Base-by-base conservation (phyloP, 2,329 filamentous ascomycete genomes). In the Pseudogymnoascus sp. region DNA sequence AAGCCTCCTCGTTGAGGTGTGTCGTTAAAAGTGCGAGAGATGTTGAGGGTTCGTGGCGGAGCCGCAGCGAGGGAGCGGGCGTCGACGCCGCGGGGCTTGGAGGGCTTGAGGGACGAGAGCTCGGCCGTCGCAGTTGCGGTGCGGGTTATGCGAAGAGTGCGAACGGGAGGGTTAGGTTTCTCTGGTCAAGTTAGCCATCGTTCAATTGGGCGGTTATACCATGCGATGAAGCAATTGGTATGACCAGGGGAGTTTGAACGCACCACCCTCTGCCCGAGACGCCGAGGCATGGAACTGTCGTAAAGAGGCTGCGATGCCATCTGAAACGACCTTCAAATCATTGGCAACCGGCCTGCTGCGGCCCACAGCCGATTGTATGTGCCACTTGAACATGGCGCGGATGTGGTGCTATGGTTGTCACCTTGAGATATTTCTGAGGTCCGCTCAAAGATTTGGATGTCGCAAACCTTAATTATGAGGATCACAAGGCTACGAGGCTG, bases 321-420 rank as follows among this genome's bases (percentile, higher is more conserved):
- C 73, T 37, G 68, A 63, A 23, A 73, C 70, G 64, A 67, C 69
- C 1, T 65, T 43, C 28, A 74, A 48, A 61, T 73, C 72, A 68
- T 66, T 64, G 16, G 66, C 64, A 10, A 67, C 34, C 64, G 72
- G 73, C 64, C 73, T 69, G 0, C 68, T 67, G 25, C 70, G 70
- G 41, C 72, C 69, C 69, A 74, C 66, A 39, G 72, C 69, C 23
- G 72, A 72, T 57, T 73, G 67, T 34, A 71, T 67, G 68, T 75
- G 73, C 72, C 73, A 73, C 70, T 73, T 75, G 62, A 70, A 74
- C 73, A 75, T 75, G 60, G 54, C 34, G 57, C 60, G 72, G 66
- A 66, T 61, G 39, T 68, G 61, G 61, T 61, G 54, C 39, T 61
- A 19, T 43, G 19, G 23, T 61, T 37, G 60, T 43, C 60, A 61